Evolutionary conservation across 2,329 filamentous ascomycete species (phyloP).

Genomic region (Annulohypoxylon truncatum): DNA sequence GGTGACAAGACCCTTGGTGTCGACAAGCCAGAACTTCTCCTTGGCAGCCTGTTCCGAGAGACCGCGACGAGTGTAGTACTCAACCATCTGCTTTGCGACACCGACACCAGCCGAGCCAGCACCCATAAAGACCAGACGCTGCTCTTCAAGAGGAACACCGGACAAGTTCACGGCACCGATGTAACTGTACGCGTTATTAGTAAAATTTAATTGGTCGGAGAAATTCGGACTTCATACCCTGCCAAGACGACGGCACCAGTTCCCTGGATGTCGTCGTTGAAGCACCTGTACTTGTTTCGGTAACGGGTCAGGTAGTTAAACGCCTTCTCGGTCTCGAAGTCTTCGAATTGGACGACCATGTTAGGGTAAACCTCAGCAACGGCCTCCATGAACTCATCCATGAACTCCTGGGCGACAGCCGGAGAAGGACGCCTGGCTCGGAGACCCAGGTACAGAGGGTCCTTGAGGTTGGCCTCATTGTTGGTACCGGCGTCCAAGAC

Average conservation of each 20-base stretch:
- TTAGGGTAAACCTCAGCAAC: slow-evolving; percentile 77
- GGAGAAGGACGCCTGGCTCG: slow-evolving; percentile 82
- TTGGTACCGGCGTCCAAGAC: slow-evolving; percentile 75
- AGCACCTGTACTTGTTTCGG: slow-evolving; percentile 89
- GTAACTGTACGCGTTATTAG: slow-evolving; percentile 55
- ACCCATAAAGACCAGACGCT: slow-evolving; percentile 95
- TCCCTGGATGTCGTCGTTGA: slow-evolving; percentile 99
- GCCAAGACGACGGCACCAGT: slow-evolving; percentile 95
- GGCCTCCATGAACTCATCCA: slow-evolving; percentile 97
- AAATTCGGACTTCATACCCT: slow-evolving; percentile 63
- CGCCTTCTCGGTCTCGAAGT: slow-evolving; percentile 92
- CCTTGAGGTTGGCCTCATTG: slow-evolving; percentile 73
- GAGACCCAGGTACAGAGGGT: slow-evolving; percentile 88
- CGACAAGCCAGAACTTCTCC: slow-evolving; percentile 96
- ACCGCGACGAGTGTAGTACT: slow-evolving; percentile 94
- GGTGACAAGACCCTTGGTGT: slow-evolving; percentile 96
- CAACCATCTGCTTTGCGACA: slow-evolving; percentile 96
- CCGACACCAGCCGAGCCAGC: slow-evolving; percentile 95
- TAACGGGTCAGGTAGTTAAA: slow-evolving; percentile 95
- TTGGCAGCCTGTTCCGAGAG: slow-evolving; percentile 88
- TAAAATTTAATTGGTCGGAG: not conserved
- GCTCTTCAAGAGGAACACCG: slow-evolving; percentile 85
- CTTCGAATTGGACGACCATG: slow-evolving; percentile 91
- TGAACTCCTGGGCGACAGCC: slow-evolving; percentile 86
- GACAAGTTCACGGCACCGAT: slow-evolving; percentile 84